phyloP scores from a whole-genome alignment of 2,329 filamentous ascomycete species.

The Claviceps maximensis region DNA sequence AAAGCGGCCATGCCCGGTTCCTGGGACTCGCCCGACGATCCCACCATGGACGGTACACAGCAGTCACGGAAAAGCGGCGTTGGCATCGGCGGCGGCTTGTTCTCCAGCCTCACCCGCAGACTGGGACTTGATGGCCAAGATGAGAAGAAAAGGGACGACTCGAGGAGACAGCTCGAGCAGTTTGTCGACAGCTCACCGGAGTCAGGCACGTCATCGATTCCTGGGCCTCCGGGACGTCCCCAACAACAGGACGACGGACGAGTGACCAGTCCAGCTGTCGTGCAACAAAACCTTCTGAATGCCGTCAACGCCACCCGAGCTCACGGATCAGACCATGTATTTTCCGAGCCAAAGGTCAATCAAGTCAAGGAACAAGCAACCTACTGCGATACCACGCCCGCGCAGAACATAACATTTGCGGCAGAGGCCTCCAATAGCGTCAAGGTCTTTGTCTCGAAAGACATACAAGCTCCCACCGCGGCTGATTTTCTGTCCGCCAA shows the following conservation, averaged over 20 bases:
- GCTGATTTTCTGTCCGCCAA: slow-evolving; percentile 47
- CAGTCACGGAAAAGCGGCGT: slow-evolving; percentile 28
- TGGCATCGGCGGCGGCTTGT: slow-evolving; percentile 36
- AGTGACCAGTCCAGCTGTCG: slow-evolving; percentile 45
- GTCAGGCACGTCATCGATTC: slow-evolving; percentile 2
- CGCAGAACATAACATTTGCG: slow-evolving; percentile 58
- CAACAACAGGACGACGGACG: slow-evolving; percentile 31
- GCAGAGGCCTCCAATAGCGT: slow-evolving; percentile 59
- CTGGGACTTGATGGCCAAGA: slow-evolving; percentile 50
- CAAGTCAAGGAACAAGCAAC: slow-evolving; percentile 69
- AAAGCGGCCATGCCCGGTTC: slow-evolving; percentile 54
- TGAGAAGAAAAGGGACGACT: slow-evolving; percentile 23
- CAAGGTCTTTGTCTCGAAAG: slow-evolving; percentile 56
- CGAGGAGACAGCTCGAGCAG: slow-evolving; percentile 28
- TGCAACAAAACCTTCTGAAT: slow-evolving; percentile 60
- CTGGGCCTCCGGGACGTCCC: slow-evolving; percentile 1
- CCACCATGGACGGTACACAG: slow-evolving; percentile 18
- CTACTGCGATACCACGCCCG: slow-evolving; percentile 70
- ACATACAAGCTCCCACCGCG: slow-evolving; percentile 32
- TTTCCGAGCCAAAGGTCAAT: slow-evolving; percentile 56
- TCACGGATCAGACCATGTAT: slow-evolving; percentile 61
- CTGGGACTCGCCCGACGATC: slow-evolving; percentile 54
- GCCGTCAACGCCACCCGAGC: slow-evolving; percentile 69
- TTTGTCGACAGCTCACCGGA: slow-evolving; percentile 25
- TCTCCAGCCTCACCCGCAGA: slow-evolving; percentile 54